Evolutionary conservation across 2,329 filamentous ascomycete genomes (phyloP), one percentile per base, ranked within the genome.

Genomic region (Onygena corvina): DNA sequence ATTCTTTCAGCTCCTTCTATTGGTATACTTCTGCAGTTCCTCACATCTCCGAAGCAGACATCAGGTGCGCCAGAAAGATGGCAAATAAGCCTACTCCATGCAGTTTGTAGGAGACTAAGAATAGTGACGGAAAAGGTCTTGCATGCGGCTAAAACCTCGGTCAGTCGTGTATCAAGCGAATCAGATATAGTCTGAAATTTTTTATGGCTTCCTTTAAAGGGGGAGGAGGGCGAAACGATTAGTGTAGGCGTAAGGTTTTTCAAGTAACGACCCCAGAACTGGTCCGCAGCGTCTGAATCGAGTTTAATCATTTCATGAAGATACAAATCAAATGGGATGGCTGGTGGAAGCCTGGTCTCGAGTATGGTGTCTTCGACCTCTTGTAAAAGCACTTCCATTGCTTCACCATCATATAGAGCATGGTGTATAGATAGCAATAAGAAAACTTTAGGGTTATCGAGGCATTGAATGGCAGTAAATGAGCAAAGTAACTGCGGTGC

Each of bases 11-110:
- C 70, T 0, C 75, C 76, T 4, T 83, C 74, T 2, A 89, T 63
- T 0, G 77, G 67, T 7, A 86, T 61, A 0, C 80, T 82, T 5
- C 89, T 79, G 1, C 89, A 88, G 59, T 80, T 89, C 50, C 90
- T 76, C 2, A 95, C 82, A 57, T 86, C 92, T 0, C 90, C 89
- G 59, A 95, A 94, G 62, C 86, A 92, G 3, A 94, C 59, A 58
- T 94, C 88, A 0, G 68, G 61, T 3, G 70, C 68, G 1, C 71
- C 62, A 1, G 80, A 72, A 2, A 79, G 67, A 2, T 76, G 67
- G 0, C 76, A 70, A 1, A 94, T 61, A 0, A 84, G 65, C 35
- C 75, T 75, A 0, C 79, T 75, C 86, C 87, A 94, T 1, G 80
- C 74, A 2, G 84, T 72, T 63, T 94, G 87, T 27, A 81, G 75